Evolutionary conservation across 106 monocot genomes (phyloP), one percentile per base, ranked within the genome.

Genomic region (Dioscorea dumetorum): DNA sequence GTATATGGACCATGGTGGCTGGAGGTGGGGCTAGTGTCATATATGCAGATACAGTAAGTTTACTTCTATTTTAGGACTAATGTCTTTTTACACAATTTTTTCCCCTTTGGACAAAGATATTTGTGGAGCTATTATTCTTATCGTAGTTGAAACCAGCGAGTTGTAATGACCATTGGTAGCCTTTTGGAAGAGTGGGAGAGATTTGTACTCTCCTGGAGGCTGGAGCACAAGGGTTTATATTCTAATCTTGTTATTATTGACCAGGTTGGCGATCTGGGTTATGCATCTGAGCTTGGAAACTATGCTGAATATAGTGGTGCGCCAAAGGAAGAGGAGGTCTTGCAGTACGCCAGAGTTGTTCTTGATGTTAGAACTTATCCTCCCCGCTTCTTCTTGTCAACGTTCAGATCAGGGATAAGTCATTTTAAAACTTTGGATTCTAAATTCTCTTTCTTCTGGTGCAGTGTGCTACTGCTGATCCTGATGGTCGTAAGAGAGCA

Each of bases 281-380:
- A 81, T 81, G 92, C 92, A 33, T 75, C 78, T 24, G 92, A 93
- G 69, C 85, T 93, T 56, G 92, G 92, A 64, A 93, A 93, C 70
- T 93, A 93, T 79, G 92, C 92, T 14, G 92, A 93, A 60, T 93
- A 93, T 58, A 93, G 92, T 75, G 92, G 92, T 14, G 92, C 88
- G 60, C 92, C 92, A 18, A 88, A 93, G 12, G 92, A 93, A 64
- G 92, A 93, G 20, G 92, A 88, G 78, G 92, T 93, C 60, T 60
- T 93, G 76, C 92, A 88, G 58, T 93, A 93, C 77, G 88, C 92
- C 21, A 75, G 92, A 76, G 83, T 93, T 20, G 83, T 93, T 51
- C 69, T 93, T 52, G 92, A 93, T 70, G 92, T 93, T 53, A 78
- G 83, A 24, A 17, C 54, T 50, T 52, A 41, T 41, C 41, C 41